phyloP scores from a whole-genome alignment of 305 asterid species.

The Solanum hybrid region DNA sequence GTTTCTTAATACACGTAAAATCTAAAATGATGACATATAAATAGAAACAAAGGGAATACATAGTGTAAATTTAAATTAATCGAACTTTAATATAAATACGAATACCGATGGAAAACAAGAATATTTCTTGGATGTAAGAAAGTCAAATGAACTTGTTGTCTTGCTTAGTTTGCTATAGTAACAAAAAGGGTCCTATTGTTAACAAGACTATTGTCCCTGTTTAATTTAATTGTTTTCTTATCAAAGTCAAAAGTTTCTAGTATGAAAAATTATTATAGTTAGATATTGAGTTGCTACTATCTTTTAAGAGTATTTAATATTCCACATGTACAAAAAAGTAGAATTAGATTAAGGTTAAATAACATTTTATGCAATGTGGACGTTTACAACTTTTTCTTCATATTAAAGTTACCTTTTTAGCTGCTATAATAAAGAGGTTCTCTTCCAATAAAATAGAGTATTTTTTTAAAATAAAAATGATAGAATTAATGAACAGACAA shows the following conservation, averaged over 20 bases:
- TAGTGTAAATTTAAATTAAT: background rate
- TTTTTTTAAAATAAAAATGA: background rate
- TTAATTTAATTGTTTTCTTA: background rate
- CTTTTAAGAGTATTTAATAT: background rate
- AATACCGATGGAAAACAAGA: background rate
- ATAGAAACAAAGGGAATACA: rapidly evolving
- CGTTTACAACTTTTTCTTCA: background rate
- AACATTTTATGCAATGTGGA: background rate
- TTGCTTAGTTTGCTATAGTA: background rate
- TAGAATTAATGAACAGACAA: background rate
- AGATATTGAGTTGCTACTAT: background rate
- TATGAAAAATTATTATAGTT: background rate
- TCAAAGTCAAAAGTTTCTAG: background rate
- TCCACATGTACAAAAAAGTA: background rate
- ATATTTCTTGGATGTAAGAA: background rate
- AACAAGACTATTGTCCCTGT: background rate
- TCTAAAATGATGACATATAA: no score
- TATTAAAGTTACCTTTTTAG: background rate
- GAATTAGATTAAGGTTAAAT: background rate
- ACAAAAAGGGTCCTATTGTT: background rate
- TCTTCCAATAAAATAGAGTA: background rate
- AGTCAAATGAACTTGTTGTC: background rate
- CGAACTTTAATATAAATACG: background rate
- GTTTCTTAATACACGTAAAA: no score
- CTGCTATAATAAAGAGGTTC: background rate